Evolutionary conservation across 23 red algal species (phyloP).

Genomic region (Gracilaria domingensis): DNA sequence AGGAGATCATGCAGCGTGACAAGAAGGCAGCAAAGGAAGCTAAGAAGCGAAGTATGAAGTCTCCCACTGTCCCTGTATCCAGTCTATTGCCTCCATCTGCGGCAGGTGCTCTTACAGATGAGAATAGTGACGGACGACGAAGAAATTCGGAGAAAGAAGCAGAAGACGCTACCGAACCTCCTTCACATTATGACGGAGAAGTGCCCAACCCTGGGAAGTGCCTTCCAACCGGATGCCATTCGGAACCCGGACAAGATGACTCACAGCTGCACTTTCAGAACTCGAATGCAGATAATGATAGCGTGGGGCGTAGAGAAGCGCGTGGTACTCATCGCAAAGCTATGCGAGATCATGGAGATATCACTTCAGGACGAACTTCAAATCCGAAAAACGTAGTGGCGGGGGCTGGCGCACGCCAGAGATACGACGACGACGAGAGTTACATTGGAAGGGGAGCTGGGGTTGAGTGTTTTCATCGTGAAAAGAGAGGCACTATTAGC

Average conservation of each 20-base stretch:
- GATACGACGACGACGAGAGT: too few species aligned
- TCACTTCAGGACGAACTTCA: background rate
- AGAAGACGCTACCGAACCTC: background rate
- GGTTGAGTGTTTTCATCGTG: background rate
- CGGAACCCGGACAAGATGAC: too few species aligned
- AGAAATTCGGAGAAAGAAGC: background rate
- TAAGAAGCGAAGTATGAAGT: constrained; percentile 1
- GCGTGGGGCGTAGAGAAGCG: too few species aligned
- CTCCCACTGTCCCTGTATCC: background rate
- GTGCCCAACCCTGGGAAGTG: too few species aligned
- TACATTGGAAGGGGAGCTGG: background rate
- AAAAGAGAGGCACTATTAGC: too few species aligned
- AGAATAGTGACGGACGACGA: background rate
- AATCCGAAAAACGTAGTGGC: too few species aligned
- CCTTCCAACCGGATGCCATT: background rate
- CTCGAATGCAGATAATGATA: too few species aligned
- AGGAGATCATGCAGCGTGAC: constrained; percentile 4
- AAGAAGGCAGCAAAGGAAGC: constrained; percentile 4
- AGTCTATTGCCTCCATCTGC: background rate
- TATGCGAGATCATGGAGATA: too few species aligned
- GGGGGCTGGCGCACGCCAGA: background rate
- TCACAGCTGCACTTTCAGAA: too few species aligned
- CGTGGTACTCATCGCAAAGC: too few species aligned
- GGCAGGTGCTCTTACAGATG: background rate
- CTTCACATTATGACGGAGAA: background rate